Evolutionary conservation across 768 basidiomycete genomes (phyloP), one percentile per base, ranked within the genome.

Genomic region (Rhodosporidiobolus sp.): DNA sequence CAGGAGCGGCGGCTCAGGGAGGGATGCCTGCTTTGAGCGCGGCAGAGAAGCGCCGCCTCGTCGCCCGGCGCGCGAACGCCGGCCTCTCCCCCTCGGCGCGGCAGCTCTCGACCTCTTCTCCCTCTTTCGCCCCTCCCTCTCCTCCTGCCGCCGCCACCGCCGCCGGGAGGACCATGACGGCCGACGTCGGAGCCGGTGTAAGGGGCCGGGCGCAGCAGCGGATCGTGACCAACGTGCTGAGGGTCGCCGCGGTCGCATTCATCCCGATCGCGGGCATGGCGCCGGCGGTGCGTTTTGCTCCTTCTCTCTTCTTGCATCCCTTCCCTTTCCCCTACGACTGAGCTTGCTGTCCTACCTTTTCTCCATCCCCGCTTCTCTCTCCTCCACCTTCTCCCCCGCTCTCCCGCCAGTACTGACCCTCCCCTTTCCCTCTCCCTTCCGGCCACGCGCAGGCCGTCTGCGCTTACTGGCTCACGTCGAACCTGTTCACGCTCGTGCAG

Each of bases 401-500:
- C 20, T 26, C 24, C 53, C 20, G 34, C 50, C 4, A 3, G 14
- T 43, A 19, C 52, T 49, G 20, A 50, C 55, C 30, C n/a, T 2
- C 8, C 8, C 24, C 48, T 55, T 28, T 34, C 28, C 11, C 22
- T 32, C n/a, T 46, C 30, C 2, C n/a, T 34, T n/a, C n/a, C n/a
- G n/a, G n/a, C n/a, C n/a, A 19, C 24, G 24, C 1, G 20, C 72
- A 82, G 81, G 81, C 81, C 8, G 78, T 83, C 3, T 80, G 77
- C 32, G 59, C 81, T 14, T 83, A 83, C 64, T 83, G 82, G 82
- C 58, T 80, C 16, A 79, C 81, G 11, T 79, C 78, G 28, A 80
- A 81, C 65, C 59, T 75, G 19, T 83, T 79, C 65, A 80, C 80
- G 14, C 64, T 83, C 6, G 72, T 72, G 1, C 82, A 83, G 72